These are phyloP conservation scores for Talaromyces sp. DNA, from an alignment of 2,329 filamentous ascomycete species.

Conservation along the genomic window DNA sequence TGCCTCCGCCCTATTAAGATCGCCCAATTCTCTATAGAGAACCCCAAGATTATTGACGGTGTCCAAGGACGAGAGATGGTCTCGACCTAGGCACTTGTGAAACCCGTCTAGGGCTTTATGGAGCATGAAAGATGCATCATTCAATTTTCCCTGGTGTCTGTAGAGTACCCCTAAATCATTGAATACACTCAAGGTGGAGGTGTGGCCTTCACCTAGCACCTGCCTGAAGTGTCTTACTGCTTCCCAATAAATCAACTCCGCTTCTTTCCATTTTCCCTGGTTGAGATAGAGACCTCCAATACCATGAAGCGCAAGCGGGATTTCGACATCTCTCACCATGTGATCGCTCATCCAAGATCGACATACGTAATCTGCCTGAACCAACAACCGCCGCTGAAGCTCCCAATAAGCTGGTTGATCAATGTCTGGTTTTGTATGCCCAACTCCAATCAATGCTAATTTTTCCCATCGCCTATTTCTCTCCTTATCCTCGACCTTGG, in stretches of 20 bases:
- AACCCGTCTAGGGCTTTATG: too few relatives aligned
- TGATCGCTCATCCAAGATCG: constrained; percentile 5
- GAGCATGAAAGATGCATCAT: neutral
- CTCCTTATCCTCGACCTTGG: constrained; percentile 2
- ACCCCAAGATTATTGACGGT: neutral
- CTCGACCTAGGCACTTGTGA: neutral
- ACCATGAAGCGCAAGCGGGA: neutral
- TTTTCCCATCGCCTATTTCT: constrained; percentile 13
- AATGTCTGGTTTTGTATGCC: constrained; percentile 14
- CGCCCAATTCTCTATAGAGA: neutral
- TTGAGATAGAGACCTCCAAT: constrained; percentile 21
- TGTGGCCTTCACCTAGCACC: constrained; percentile 24
- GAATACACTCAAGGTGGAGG: constrained; percentile 22
- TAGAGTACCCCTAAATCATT: constrained; percentile 27
- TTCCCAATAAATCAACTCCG: constrained; percentile 2
- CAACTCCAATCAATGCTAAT: constrained; percentile 22
- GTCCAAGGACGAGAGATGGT: neutral
- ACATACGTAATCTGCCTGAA: constrained; percentile 3
- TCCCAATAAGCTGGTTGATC: constrained; percentile 4
- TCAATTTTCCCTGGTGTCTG: constrained; percentile 21
- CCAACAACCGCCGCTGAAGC: neutral
- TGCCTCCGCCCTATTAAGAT: too few relatives aligned
- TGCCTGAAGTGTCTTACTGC: neutral
- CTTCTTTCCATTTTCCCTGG: neutral
- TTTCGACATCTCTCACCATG: neutral